Evolutionary conservation across 148 eudicot species (phyloP), one percentile per base, ranked within the genome.

Genomic region (Rhododendron henanense): DNA sequence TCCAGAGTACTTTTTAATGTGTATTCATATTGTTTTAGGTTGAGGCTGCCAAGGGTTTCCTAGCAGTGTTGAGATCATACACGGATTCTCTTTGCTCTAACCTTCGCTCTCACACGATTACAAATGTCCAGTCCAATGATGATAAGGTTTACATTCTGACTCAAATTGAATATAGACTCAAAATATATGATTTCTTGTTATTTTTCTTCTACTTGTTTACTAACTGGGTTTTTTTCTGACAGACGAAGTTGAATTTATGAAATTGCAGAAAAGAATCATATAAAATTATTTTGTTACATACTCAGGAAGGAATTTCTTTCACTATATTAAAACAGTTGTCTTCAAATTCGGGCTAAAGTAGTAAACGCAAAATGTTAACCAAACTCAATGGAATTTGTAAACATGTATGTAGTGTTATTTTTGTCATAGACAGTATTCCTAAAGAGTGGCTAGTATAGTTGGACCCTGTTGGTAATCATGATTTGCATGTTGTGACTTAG

Each of bases 41-140:
- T 81, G 97, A 93, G 90, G 98, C 99, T 87, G 96, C 98, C 85
- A 95, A 88, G 86, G 95, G 93, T 84, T 96, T 96, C 87, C 89
- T 92, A 39, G 90, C 88, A 65, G 96, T 91, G 8, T 85, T 96
- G 86, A 87, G 94, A 85, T 85, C 88, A 81, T 96, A 96, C 92
- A 86, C 92, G 92, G 96, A 95, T 87, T 90, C 94, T 61, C 93
- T 96, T 81, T 94, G 98, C 90, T 92, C 92, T 77, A 95, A 95
- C 88, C 95, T 96, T 44, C 99, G 96, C 77, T 95, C 98, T 82
- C 99, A 95, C 87, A 94, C 97, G 33, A 95, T 94, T 82, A 96
- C 98, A 48, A 96, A 95, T 89, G 99, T 96, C 78, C 98, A 96
- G 84, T 95, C 99, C 57, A 95, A 96, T 89, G 97, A 96, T 88